These are phyloP conservation scores for Saccharomycopsis schoenii DNA, from an alignment of 805 yeast genomes.

Conservation along the genomic window DNA sequence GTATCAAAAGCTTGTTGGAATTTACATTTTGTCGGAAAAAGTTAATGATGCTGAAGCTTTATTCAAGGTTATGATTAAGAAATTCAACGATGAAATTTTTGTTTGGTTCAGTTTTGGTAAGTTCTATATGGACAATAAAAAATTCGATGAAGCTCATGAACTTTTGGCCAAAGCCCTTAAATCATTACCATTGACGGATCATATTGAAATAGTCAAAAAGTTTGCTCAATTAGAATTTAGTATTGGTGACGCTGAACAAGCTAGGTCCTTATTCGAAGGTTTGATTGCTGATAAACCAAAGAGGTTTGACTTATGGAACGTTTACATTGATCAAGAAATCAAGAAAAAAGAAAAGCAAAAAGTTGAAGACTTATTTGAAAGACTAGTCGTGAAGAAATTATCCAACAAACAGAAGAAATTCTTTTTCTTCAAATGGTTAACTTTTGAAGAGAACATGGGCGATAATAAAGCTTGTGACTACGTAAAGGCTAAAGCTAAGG, in stretches of 20 bases:
- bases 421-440: conserved; percentile 88
- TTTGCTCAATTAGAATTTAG: conserved; percentile 82
- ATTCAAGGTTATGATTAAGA: conserved; percentile 61
- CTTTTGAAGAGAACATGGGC: conserved; percentile 58
- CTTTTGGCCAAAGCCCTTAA: conserved; percentile 68
- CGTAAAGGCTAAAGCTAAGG: conserved; percentile 78
- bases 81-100: conserved; percentile 59
- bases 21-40: conserved; percentile 67
- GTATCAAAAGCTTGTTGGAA: conserved; percentile 70
- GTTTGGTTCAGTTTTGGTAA: conserved; percentile 82
- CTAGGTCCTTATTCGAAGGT: conserved; percentile 91
- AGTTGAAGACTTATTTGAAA: conserved; percentile 73
- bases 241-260: conserved; percentile 89
- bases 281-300: conserved; percentile 81
- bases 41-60: conserved; percentile 57
- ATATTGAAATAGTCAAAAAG: conserved; percentile 72
- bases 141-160: conserved; percentile 52
- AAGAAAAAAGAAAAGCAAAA: conserved; percentile 55
- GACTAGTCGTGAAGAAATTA: conserved; percentile 57
- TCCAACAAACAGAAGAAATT: conserved; percentile 86
- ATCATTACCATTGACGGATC: conserved; percentile 59
- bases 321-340: conserved; percentile 88
- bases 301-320: conserved; percentile 91
- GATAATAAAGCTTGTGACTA: conserved; percentile 67
- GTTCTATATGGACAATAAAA: conserved; percentile 52